Evolutionary conservation across 2,329 filamentous ascomycete species (phyloP).

Genomic region (Didymella glomerata): DNA sequence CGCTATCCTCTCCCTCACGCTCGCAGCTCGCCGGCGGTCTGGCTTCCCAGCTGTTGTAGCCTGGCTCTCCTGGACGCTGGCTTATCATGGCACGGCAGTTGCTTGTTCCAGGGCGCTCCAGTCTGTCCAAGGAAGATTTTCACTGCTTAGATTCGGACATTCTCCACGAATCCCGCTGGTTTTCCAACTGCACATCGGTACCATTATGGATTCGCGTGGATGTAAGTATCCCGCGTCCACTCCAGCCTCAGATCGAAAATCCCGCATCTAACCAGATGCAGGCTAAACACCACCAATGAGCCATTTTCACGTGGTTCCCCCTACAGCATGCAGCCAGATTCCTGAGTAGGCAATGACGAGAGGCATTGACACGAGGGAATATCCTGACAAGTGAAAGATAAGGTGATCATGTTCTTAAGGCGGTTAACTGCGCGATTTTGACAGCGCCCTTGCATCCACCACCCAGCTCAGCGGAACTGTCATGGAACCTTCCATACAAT

Average conservation of each 20-base stretch:
- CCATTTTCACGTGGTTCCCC: conserved; percentile 7
- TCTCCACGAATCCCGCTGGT: conserved; percentile 4
- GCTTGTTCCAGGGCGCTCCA: conserved; percentile 3
- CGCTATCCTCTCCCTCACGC: background rate
- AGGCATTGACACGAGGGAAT: conserved; percentile 1
- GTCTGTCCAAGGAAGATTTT: background rate
- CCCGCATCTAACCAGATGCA: conserved; percentile 19
- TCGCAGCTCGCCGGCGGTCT: background rate
- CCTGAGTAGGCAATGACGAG: conserved; percentile 2
- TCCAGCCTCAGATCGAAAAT: conserved; percentile 10
- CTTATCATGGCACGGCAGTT: background rate
- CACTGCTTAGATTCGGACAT: background rate
- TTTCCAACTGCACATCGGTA: conserved; percentile 1
- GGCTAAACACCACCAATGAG: conserved; percentile 14
- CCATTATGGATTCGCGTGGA: background rate
- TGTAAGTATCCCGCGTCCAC: conserved; percentile 10
- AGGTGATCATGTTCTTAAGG: conserved; percentile 10
- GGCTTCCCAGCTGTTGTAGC: background rate
- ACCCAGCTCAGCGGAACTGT: conserved; percentile 9
- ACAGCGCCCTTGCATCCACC: conserved; percentile 4
- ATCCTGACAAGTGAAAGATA: conserved; percentile 3
- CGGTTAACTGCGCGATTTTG: conserved; percentile 12
- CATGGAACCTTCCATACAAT: conserved; percentile 18
- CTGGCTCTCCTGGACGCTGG: background rate
- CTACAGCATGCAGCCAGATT: conserved; percentile 6